Percentiles rank a stretch among this genome's conserved stretches.
phyloP scores from a whole-genome alignment of 2,329 filamentous ascomycete species.

The Chaetothyriales sp. region DNA sequence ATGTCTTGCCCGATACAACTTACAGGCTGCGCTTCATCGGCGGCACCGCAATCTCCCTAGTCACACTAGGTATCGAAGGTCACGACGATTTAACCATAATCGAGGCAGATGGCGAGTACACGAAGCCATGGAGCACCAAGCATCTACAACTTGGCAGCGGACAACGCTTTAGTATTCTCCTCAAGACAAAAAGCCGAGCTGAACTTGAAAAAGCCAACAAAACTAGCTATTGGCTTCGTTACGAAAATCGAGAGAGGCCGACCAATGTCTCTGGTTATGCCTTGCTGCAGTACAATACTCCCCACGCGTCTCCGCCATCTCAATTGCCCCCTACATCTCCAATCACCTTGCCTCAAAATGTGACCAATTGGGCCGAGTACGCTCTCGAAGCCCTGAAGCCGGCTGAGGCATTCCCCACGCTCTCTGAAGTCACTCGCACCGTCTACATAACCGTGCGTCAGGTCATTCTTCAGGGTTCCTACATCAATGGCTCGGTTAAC shows the following conservation, averaged over 20 bases:
- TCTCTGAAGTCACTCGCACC: conserved; percentile 36
- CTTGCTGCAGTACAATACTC: conserved; percentile 16
- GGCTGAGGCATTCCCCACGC: conserved; percentile 14
- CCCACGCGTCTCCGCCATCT: background rate
- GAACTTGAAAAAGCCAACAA: conserved; percentile 25
- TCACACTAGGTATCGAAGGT: conserved; percentile 42
- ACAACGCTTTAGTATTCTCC: conserved; percentile 47
- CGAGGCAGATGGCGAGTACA: conserved; percentile 40
- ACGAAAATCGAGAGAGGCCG: conserved; percentile 19
- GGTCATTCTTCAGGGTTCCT: conserved; percentile 12
- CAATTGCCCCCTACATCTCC: conserved; percentile 10
- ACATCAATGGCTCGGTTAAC: conserved; percentile 11
- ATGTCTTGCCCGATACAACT: conserved; percentile 45
- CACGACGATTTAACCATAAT: conserved; percentile 46
- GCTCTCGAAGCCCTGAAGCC: conserved; percentile 12
- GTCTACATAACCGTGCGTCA: conserved; percentile 33
- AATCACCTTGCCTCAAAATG: conserved; percentile 15
- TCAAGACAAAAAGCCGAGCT: conserved; percentile 35
- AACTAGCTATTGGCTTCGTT: conserved; percentile 35
- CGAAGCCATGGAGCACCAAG: conserved; percentile 22
- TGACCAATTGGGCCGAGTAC: conserved; percentile 17
- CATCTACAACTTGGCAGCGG: conserved; percentile 45
- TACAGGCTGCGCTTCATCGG: conserved; percentile 52
- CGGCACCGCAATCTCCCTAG: conserved; percentile 40
- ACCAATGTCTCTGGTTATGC: conserved; percentile 20